Evolutionary conservation across 2,329 filamentous ascomycete species (phyloP), one percentile per base, ranked within the genome.

Genomic region (Ophiostoma piceae): DNA sequence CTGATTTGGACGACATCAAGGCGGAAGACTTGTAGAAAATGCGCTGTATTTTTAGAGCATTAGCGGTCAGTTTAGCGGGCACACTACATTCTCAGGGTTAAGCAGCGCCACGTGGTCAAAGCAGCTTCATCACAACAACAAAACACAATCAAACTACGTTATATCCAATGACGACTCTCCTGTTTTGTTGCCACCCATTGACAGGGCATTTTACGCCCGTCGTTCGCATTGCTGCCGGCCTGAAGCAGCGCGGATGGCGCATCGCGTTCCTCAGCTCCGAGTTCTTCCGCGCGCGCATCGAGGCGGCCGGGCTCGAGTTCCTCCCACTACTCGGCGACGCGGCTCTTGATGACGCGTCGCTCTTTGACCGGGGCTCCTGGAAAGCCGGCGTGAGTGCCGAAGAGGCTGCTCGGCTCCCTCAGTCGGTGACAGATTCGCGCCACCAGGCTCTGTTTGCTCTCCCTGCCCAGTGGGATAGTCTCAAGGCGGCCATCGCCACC

Each of bases 141-240:
- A 29, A 41, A n/a, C 41, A 32, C 68, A 9, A 8, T 22, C 43
- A 9, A 39, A 43, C 16, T 32, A 35, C 64, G 11, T 8, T 26
- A 62, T 2, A 62, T 26, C 3, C 51, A 26, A 43, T 43, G 67
- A 32, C 73, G 0, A 29, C 67, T 2, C 71, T 80, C 67, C 74
- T 80, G 22, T 76, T 80, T 69, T 73, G 77, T 57, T 77, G 77
- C 69, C 78, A 80, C 68, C 74, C 77, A 1, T 74, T 80, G 35
- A 78, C 78, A 8, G 79, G 79, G 8, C 79, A 81, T 70, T 71
- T 81, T 26, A 76, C 76, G 0, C 79, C 79, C 0, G 72, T 79
- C 54, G 69, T 79, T 57, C 77, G 78, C 60, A 76, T 80, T 62
- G 76, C 79, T n/a, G 71, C 71, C 2, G 75, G 73, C 22, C 76